Percentiles rank a stretch among this genome's conserved stretches.
Conservation (phyloP, 75 land plant genomes). For the Ceratopteris richardii region DNA sequence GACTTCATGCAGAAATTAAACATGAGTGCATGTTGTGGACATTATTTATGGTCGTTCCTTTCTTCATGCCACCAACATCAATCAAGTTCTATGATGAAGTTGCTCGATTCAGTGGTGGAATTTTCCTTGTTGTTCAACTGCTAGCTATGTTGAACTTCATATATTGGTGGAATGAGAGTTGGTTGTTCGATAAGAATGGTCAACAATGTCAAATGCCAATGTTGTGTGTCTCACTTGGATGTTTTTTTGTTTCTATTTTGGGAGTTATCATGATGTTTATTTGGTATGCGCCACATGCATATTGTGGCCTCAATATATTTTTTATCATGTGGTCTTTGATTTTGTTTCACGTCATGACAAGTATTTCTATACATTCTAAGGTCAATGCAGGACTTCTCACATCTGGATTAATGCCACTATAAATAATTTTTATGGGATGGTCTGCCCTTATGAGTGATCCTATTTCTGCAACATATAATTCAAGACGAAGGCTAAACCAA, state of each 20-base stretch:
- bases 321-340: constrained; percentile 57
- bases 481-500: constrained; percentile 13
- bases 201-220: constrained; percentile 24
- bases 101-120: constrained; percentile 13
- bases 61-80: constrained; percentile 57
- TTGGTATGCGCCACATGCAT: constrained; percentile 22
- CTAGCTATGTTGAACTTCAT: constrained; percentile 25
- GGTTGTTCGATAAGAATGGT: constrained; percentile 19
- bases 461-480: constrained; percentile 19
- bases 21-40: constrained; percentile 59
- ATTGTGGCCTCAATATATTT: constrained; percentile 51
- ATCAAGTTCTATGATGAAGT: constrained; percentile 81
- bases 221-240: constrained; percentile 4
- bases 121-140: constrained; percentile 31
- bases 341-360: constrained; percentile 38
- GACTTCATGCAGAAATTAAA: no score
- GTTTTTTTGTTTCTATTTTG: constrained; percentile 3
- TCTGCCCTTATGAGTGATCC: constrained; percentile 75
- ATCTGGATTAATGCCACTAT: constrained; percentile 70
- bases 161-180: constrained; percentile 34
- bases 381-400: constrained; percentile 71
- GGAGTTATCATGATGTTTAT: constrained; percentile 15
- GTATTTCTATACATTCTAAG: constrained; percentile 42
- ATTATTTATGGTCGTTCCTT: constrained; percentile 41
- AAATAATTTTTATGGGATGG: constrained; percentile 84